Evolutionary conservation across 805 yeast species (phyloP).

Genomic region (Zygotorulaspora danielsina): DNA sequence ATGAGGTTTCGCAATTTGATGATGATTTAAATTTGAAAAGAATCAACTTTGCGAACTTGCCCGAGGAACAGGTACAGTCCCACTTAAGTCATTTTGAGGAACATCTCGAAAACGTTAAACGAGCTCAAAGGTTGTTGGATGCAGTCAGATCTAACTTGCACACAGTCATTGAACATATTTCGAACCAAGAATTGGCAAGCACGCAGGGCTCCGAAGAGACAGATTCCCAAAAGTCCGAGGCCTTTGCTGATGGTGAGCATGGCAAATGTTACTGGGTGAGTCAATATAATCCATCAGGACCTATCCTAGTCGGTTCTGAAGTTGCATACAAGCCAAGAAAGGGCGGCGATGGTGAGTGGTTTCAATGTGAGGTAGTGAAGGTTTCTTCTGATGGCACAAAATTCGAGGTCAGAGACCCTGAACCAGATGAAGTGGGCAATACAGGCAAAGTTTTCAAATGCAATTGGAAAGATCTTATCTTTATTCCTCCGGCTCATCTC

Average conservation of each 20-base stretch:
- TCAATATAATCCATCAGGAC: constrained; percentile 55
- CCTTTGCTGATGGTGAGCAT: constrained; percentile 18
- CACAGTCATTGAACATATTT: constrained; percentile 36
- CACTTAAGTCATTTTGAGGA: constrained; percentile 42
- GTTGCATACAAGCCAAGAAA: constrained; percentile 80
- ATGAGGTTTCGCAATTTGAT: constrained; percentile 52
- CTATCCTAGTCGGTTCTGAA: constrained; percentile 63
- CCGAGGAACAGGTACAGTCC: constrained; percentile 39
- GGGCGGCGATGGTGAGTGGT: constrained; percentile 85
- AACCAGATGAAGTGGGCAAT: constrained; percentile 89
- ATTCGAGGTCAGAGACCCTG: constrained; percentile 95
- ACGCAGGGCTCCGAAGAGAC: background rate
- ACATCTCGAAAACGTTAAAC: constrained; percentile 57
- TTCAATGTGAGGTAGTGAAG: constrained; percentile 83
- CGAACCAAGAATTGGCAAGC: constrained; percentile 10
- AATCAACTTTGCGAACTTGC: constrained; percentile 32
- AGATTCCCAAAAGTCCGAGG: constrained; percentile 8
- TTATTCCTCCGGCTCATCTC: constrained; percentile 57
- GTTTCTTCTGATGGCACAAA: constrained; percentile 68
- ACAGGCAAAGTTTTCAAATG: constrained; percentile 85
- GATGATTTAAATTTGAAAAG: constrained; percentile 30
- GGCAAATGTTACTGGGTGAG: constrained; percentile 51
- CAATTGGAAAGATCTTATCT: constrained; percentile 69
- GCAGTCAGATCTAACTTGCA: constrained; percentile 46
- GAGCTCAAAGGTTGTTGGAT: constrained; percentile 43